Conservation (phyloP, 805 yeast genomes). For the Saccharomycopsis babjevae region DNA sequence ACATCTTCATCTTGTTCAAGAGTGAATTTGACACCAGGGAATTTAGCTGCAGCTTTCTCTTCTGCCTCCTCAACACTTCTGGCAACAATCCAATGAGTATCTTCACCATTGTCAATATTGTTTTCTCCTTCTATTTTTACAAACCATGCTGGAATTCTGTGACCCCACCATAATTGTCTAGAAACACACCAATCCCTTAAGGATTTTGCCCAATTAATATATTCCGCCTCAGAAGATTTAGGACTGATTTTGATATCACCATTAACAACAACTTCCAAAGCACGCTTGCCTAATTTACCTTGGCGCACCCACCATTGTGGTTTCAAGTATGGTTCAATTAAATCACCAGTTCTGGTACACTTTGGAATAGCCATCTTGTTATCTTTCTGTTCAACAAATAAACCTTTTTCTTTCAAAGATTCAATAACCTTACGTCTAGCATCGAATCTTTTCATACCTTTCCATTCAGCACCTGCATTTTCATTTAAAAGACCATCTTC, state of each 20-base stretch:
- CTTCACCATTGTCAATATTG: slow-evolving; percentile 41
- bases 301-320: slow-evolving; percentile 99
- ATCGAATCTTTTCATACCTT: slow-evolving; percentile 86
- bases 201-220: slow-evolving; percentile 89
- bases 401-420: slow-evolving; percentile 60
- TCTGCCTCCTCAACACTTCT: slow-evolving; percentile 74
- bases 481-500: slow-evolving; percentile 89
- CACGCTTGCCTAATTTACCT: slow-evolving; percentile 77
- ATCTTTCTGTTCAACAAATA: slow-evolving; percentile 76
- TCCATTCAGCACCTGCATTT: slow-evolving; percentile 79
- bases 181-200: slow-evolving; percentile 99
- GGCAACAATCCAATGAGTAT: slow-evolving; percentile 85
- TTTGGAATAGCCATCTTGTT: slow-evolving; percentile 93
- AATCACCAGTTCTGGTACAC: slow-evolving; percentile 94
- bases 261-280: slow-evolving; percentile 71
- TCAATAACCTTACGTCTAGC: slow-evolving; percentile 83
- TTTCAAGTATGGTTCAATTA: slow-evolving; percentile 91
- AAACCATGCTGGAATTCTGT: slow-evolving; percentile 93
- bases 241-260: slow-evolving; percentile 81
- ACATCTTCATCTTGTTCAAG: slow-evolving; percentile 97
- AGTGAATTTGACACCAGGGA: slow-evolving; percentile 58
- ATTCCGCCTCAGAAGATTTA: slow-evolving; percentile 84
- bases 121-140: slow-evolving; percentile 65
- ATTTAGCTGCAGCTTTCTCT: slow-evolving; percentile 65
- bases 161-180: slow-evolving; percentile 90